A percentile compares a stretch with the other conserved stretches of the same genome.
These are phyloP conservation scores for Amphibolis antarctica DNA, from an alignment of 106 monocot genomes.

Conservation along the genomic window DNA sequence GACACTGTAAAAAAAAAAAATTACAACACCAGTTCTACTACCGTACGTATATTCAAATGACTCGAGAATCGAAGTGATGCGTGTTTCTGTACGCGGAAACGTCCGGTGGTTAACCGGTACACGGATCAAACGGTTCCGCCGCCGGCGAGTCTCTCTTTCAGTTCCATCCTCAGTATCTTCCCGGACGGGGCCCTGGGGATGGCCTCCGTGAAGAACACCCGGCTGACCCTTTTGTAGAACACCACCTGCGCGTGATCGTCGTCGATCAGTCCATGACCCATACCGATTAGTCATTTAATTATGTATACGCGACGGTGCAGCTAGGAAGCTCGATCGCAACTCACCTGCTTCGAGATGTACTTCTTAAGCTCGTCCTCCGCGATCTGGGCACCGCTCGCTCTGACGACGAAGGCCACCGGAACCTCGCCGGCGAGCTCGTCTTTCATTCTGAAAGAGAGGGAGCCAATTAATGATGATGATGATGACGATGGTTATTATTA, in stretches of 20 bases:
- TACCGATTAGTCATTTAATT: too few relatives aligned
- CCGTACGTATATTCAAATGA: too few relatives aligned
- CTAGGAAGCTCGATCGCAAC: not conserved
- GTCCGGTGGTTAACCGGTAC: too few relatives aligned
- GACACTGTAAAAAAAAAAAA: too few relatives aligned
- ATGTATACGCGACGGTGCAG: too few relatives aligned
- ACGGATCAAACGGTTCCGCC: too few relatives aligned
- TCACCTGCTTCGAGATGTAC: conserved; percentile 48
- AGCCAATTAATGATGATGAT: too few relatives aligned
- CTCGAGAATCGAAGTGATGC: too few relatives aligned
- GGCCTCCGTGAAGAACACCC: conserved; percentile 40
- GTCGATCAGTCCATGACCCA: too few relatives aligned
- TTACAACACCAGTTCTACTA: too few relatives aligned
- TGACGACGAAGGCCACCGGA: conserved; percentile 24
- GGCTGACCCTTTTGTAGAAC: conserved; percentile 54
- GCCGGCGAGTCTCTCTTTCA: conserved; percentile 9
- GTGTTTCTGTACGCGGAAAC: too few relatives aligned
- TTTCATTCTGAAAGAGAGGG: conserved; percentile 13
- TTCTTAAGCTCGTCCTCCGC: conserved; percentile 59
- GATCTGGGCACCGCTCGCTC: conserved; percentile 5
- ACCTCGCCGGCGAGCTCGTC: conserved; percentile 21
- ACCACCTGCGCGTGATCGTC: conserved; percentile 38
- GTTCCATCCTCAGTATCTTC: conserved; percentile 51
- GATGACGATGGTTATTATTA: too few relatives aligned
- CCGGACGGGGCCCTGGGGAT: conserved; percentile 57